These are phyloP conservation scores for Aschersonia sp. DNA, from an alignment of 2,329 filamentous ascomycete genomes.

Conservation along the genomic window DNA sequence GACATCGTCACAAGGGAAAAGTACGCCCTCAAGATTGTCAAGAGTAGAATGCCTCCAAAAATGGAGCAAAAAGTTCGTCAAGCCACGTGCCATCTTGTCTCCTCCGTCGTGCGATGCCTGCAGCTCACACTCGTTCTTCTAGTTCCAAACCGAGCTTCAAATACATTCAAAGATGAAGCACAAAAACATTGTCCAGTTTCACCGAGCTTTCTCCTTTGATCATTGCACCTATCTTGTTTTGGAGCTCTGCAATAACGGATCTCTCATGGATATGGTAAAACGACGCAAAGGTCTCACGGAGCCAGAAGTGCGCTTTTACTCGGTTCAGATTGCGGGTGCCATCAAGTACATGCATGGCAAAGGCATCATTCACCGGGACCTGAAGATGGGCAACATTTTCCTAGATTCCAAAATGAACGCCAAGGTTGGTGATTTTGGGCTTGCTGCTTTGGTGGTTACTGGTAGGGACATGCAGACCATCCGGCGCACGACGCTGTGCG, in stretches of 20 bases:
- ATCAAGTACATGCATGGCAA: conserved; percentile 97
- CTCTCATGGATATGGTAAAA: conserved; percentile 95
- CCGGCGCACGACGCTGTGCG: conserved; percentile 83
- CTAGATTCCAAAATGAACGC: conserved; percentile 91
- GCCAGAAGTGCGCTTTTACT: conserved; percentile 85
- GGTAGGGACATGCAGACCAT: conserved; percentile 77
- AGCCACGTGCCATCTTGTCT: not conserved
- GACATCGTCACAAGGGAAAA: conserved; percentile 50
- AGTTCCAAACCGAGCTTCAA: conserved; percentile 76
- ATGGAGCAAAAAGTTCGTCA: conserved; percentile 64
- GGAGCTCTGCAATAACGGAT: conserved; percentile 89
- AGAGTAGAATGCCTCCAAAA: conserved; percentile 67
- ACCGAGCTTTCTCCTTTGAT: conserved; percentile 82
- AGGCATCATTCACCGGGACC: conserved; percentile 88
- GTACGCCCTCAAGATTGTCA: conserved; percentile 71
- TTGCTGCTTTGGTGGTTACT: conserved; percentile 82
- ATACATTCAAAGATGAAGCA: conserved; percentile 98
- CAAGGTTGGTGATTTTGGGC: conserved; percentile 93
- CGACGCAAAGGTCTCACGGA: conserved; percentile 80
- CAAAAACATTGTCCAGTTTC: conserved; percentile 89
- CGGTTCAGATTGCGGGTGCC: conserved; percentile 87
- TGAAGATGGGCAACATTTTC: conserved; percentile 98
- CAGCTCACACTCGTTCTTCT: not conserved
- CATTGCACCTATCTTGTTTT: conserved; percentile 86
- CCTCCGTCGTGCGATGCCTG: not conserved